phyloP scores from a whole-genome alignment of 345 rosid genomes.

The Hibiscus mutabilis region DNA sequence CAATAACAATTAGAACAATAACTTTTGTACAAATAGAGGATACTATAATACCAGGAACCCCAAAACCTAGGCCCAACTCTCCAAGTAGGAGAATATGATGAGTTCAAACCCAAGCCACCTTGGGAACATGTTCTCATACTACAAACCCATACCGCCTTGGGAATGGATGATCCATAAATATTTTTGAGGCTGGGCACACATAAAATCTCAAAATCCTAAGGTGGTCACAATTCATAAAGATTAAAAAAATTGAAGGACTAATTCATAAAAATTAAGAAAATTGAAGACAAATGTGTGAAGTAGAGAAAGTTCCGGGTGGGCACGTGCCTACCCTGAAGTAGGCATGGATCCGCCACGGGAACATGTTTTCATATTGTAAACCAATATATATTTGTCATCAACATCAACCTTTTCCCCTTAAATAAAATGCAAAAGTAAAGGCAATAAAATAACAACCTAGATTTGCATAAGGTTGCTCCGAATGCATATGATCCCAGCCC shows the following conservation, averaged over 20 bases:
- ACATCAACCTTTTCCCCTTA: background rate
- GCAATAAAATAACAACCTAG: conserved; percentile 25
- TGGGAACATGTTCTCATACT: conserved; percentile 3
- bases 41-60: background rate
- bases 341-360: background rate
- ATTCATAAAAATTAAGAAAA: no score
- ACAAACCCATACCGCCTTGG: no score
- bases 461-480: conserved; percentile 48
- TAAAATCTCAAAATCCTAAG: no score
- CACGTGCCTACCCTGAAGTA: no score
- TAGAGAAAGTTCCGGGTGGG: no score
- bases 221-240: no score
- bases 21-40: background rate
- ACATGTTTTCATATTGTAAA: conserved; percentile 1
- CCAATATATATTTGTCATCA: background rate
- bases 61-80: conserved; percentile 2
- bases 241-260: no score
- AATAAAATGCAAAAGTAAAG: conserved; percentile 6
- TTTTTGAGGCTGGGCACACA: no score
- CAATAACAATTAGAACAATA: conserved; percentile 12
- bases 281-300: no score
- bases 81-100: background rate
- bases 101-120: background rate
- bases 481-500: conserved; percentile 55
- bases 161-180: no score